phyloP scores from a whole-genome alignment of 352 stramenopile genomes.

The Thalassiosira exigua region DNA sequence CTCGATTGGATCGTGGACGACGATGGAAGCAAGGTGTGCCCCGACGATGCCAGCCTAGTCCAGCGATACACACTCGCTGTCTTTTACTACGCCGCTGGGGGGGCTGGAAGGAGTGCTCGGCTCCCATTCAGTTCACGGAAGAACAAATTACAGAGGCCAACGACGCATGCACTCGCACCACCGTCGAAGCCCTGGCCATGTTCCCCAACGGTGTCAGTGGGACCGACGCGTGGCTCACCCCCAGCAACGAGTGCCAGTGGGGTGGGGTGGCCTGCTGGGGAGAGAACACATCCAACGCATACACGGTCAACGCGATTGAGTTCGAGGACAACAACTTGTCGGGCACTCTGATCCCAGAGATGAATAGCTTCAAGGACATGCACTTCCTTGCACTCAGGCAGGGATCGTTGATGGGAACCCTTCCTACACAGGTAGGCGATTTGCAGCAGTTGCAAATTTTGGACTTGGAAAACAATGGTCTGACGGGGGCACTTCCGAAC shows the following conservation, averaged over 20 bases:
- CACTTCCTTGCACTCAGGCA: neutral
- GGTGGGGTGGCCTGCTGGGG: slow-evolving; percentile 4
- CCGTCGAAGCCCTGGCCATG: neutral
- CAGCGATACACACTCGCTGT: slow-evolving; percentile 6
- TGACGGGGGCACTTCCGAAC: slow-evolving; percentile 17
- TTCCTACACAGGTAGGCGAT: neutral
- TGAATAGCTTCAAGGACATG: neutral
- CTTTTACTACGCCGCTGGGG: slow-evolving; percentile 2
- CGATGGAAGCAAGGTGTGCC: neutral
- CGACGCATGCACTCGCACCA: neutral
- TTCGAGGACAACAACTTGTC: neutral
- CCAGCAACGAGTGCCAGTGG: slow-evolving; percentile 66
- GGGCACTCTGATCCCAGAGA: neutral
- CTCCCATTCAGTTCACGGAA: neutral
- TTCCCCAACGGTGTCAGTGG: slow-evolving; percentile 25
- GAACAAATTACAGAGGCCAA: neutral
- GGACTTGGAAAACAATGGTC: slow-evolving; percentile 15
- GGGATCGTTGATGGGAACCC: neutral
- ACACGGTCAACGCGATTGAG: slow-evolving; percentile 4
- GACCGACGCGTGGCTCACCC: slow-evolving; percentile 67
- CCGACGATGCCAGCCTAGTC: neutral
- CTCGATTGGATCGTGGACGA: slow-evolving; percentile 41
- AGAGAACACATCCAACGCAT: neutral
- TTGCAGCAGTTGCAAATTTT: neutral
- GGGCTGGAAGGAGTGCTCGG: neutral